Conservation (phyloP, 176 grass and related monocot genomes). For the Bothriochloa decipiens region DNA sequence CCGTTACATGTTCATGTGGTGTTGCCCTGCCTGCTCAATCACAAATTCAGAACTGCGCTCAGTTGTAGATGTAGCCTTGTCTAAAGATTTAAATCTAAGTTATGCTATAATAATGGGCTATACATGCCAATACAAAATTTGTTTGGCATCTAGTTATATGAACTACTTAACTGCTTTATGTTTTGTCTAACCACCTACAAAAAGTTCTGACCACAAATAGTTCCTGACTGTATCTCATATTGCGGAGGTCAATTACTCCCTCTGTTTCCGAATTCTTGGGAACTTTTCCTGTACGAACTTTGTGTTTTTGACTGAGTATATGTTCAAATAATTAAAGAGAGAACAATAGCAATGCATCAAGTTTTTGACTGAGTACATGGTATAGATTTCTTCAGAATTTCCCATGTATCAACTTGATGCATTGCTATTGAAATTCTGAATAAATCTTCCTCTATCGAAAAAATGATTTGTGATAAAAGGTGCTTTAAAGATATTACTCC, state of each 20-base stretch:
- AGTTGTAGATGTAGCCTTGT: not conserved
- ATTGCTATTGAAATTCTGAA: not conserved
- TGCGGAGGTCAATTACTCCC: not conserved
- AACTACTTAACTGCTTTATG: constrained; percentile 7
- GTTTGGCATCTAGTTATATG: constrained; percentile 9
- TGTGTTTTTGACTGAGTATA: not conserved
- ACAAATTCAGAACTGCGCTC: constrained; percentile 17
- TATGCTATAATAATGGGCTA: constrained; percentile 6
- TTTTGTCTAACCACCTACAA: constrained; percentile 12
- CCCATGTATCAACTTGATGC: not conserved
- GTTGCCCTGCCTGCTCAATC: not conserved
- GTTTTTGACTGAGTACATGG: no score
- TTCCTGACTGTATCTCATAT: not conserved
- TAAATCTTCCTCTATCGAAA: not conserved
- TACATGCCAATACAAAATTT: constrained; percentile 18
- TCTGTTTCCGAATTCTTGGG: not conserved
- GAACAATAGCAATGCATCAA: not conserved
- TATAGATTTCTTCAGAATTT: no score
- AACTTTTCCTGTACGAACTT: not conserved
- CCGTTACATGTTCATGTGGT: constrained; percentile 21
- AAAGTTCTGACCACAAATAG: not conserved
- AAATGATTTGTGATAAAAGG: not conserved
- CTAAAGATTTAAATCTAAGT: constrained; percentile 6
- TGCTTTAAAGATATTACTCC: not conserved
- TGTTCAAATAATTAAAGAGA: not conserved